Evolutionary conservation across 768 basidiomycete genomes (phyloP), one percentile per base, ranked within the genome.

Genomic region (Rhodotorula taiwanensis): DNA sequence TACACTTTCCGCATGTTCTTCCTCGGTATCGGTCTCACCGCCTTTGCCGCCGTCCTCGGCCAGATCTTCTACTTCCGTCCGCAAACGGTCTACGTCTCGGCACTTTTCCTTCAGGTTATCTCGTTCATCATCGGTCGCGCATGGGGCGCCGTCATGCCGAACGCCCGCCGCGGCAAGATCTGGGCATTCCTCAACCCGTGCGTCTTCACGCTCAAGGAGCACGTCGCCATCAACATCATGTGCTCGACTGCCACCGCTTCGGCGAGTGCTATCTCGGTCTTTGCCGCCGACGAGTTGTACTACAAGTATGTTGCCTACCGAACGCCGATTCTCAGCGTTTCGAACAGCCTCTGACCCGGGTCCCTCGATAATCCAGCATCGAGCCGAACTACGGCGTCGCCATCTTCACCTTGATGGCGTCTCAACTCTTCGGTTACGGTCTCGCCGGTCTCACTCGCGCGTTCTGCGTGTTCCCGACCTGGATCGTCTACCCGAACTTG

Each of bases 21-120:
- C 63, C 65, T 75, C 27, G 73, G 70, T 36, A 61, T 76, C 44
- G 75, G 74, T 16, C 67, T 76, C 41, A 67, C 70, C 25, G 68
- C 67, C 51, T 76, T 76, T 61, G 72, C 69, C 27, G 61, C 69
- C 15, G 73, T 73, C 23, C 64, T 75, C 13, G 70, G 67, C 28
- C 64, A 69, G 54, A 30, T 63, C 52, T 73, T 81, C 80, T 83
- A 82, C 63, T 75, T 76, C 71, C 72, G 74, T 41, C 74, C 74
- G 5, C 72, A 72, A 52, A 72, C 73, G 33, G 63, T 69, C 55
- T 64, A 55, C 51, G 74, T 73, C 51, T 72, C 71, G 14, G 68
- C 72, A 52, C 71, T 74, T 23, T 76, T 76, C 74, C 67, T 76
- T 11, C 60, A 74, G 41, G 69, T 76, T 44, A 67, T 76, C 55